Evolutionary conservation across 352 stramenopile genomes (phyloP).

Genomic region (Globisporangium orthogonon): DNA sequence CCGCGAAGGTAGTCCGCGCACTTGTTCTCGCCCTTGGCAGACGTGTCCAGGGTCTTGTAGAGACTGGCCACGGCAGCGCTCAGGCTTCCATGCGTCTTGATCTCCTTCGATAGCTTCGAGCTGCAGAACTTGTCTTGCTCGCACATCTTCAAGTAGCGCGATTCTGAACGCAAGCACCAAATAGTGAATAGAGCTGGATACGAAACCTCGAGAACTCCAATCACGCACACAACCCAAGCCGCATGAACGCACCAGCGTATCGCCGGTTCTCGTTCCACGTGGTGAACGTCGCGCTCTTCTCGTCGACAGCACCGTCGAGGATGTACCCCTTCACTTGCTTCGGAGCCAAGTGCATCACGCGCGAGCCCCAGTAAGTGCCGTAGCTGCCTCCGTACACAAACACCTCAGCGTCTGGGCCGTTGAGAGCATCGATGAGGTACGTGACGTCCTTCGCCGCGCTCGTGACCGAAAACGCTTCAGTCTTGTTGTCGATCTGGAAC

Average conservation of each 20-base stretch:
- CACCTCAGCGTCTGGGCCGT: constrained; percentile 2
- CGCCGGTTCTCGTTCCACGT: constrained; percentile 7
- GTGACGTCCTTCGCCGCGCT: constrained; percentile 6
- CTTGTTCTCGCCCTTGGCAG: neutral
- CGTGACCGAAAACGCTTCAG: constrained; percentile 50
- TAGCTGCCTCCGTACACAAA: constrained; percentile 24
- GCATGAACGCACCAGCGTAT: neutral
- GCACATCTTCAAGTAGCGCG: constrained; percentile 4
- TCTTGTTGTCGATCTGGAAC: constrained; percentile 61
- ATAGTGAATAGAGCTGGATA: no score
- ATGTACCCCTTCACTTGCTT: constrained; percentile 20
- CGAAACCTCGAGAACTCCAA: no score
- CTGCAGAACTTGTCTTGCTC: neutral
- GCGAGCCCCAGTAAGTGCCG: constrained; percentile 16
- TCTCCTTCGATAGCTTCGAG: constrained; percentile 5
- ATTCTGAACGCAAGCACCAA: neutral
- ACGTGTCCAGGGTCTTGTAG: constrained; percentile 3
- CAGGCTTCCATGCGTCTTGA: constrained; percentile 3
- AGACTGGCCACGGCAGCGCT: neutral
- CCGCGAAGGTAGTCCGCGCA: neutral
- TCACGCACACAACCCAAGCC: neutral
- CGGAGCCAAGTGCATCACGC: constrained; percentile 19
- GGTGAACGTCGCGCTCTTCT: constrained; percentile 8
- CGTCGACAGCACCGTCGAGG: constrained; percentile 14
- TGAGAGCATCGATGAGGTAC: constrained; percentile 2